Conservation (phyloP, 306 rosid species). For the Notholithocarpus densiflorus region DNA sequence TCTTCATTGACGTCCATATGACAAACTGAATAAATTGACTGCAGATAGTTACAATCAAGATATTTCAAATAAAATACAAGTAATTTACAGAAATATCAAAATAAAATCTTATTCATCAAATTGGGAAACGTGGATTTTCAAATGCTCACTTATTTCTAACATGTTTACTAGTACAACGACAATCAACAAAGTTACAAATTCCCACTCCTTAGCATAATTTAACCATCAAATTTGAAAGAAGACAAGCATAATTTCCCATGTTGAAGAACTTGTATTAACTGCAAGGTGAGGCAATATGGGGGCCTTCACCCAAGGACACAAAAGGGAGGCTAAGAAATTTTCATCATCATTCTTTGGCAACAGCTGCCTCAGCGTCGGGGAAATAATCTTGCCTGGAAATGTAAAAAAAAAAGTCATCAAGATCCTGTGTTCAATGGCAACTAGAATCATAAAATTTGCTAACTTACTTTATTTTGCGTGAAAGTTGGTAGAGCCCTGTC, state of each 20-base stretch:
- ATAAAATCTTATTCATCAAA: background rate
- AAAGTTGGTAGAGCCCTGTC: conserved; percentile 85
- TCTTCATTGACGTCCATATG: background rate
- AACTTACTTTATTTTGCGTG: conserved; percentile 75
- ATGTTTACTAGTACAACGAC: background rate
- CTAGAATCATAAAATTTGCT: background rate
- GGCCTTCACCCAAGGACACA: conserved; percentile 6
- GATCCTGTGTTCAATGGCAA: conserved; percentile 13
- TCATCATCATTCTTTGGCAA: conserved; percentile 70
- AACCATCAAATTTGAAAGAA: conserved; percentile 3
- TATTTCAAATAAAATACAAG: no score
- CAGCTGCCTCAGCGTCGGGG: conserved; percentile 45
- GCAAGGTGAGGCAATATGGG: conserved; percentile 1
- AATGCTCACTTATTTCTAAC: background rate
- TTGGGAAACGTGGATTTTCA: background rate
- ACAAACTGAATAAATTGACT: background rate
- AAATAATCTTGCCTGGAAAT: conserved; percentile 76
- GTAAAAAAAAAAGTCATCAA: background rate
- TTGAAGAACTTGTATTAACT: conserved; percentile 1
- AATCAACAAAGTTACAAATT: background rate
- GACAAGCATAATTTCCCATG: conserved; percentile 9
- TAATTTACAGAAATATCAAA: background rate
- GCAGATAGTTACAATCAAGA: background rate
- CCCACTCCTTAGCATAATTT: background rate
- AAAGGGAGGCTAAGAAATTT: conserved; percentile 22